Conservation (phyloP, 2,329 filamentous ascomycete genomes). For the Colletotrichum acutatum region DNA sequence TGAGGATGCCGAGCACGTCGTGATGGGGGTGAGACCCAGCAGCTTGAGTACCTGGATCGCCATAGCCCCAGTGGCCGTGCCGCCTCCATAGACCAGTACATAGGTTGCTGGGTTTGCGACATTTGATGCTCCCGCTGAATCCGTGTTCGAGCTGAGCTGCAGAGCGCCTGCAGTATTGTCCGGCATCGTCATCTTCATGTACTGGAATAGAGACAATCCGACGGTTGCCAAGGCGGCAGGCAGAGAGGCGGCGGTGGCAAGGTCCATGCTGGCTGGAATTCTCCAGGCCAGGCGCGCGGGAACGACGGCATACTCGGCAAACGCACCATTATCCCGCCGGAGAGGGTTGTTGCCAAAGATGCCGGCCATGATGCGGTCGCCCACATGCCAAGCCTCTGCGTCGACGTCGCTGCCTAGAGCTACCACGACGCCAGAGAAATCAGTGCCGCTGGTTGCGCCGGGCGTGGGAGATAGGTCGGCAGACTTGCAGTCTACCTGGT, state of each 20-base stretch:
- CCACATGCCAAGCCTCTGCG: not conserved
- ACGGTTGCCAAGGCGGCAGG: not conserved
- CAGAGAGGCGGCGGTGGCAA: not conserved
- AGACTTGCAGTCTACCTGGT: constrained; percentile 38
- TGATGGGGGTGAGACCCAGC: not conserved
- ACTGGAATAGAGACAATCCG: not conserved
- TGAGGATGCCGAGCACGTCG: not conserved
- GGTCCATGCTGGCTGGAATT: constrained; percentile 12
- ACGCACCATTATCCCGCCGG: constrained; percentile 31
- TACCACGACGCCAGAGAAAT: constrained; percentile 36
- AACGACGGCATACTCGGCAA: constrained; percentile 33
- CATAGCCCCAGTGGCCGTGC: not conserved
- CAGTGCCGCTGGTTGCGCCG: constrained; percentile 37
- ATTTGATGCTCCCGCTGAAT: not conserved
- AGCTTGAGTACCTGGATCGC: constrained; percentile 4
- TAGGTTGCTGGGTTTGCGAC: not conserved
- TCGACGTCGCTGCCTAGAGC: not conserved
- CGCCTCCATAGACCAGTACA: not conserved
- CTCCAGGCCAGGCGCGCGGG: constrained; percentile 30
- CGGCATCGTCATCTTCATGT: not conserved
- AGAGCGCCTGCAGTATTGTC: too few species aligned
- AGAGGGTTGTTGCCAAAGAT: constrained; percentile 29
- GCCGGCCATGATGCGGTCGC: constrained; percentile 25
- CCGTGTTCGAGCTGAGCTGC: not conserved
- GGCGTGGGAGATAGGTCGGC: constrained; percentile 37